Evolutionary conservation across 768 basidiomycete genomes (phyloP).

Genomic region (Megacollybia marginata): DNA sequence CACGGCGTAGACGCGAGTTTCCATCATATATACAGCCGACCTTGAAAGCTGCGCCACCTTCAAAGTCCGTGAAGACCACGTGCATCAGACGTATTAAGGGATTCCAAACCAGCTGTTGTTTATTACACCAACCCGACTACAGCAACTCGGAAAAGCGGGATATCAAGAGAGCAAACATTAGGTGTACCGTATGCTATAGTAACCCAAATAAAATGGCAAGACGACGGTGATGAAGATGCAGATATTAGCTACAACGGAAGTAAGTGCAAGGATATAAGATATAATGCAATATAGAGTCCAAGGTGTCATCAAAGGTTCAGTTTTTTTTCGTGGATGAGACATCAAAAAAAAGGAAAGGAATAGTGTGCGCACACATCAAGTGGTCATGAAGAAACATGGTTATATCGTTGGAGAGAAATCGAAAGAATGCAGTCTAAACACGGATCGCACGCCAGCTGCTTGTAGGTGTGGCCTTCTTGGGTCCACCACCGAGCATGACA

Average conservation of each 20-base stretch:
- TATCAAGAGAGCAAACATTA: too few species aligned
- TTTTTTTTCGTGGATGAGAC: constrained; percentile 3
- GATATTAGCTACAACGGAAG: not conserved
- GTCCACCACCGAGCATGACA: constrained; percentile 70
- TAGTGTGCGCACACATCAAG: constrained; percentile 3
- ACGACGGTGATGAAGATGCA: not conserved
- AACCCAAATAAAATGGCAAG: too few species aligned
- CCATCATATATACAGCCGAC: too few species aligned
- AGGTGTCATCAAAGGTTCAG: not conserved
- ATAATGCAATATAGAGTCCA: constrained; percentile 1
- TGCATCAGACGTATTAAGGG: too few species aligned
- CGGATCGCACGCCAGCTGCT: constrained; percentile 55
- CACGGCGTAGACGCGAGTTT: too few species aligned
- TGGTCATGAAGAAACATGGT: constrained; percentile 3
- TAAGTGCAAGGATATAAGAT: constrained; percentile 7
- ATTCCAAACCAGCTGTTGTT: too few species aligned
- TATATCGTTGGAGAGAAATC: not conserved
- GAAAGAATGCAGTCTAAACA: constrained; percentile 22
- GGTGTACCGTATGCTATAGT: too few species aligned
- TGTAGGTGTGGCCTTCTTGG: constrained; percentile 23
- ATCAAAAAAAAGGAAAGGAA: constrained; percentile 10
- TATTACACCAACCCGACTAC: too few species aligned
- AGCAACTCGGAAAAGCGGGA: too few species aligned
- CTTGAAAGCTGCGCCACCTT: too few species aligned
- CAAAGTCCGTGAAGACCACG: too few species aligned